Percentiles rank a stretch among this genome's conserved stretches.
phyloP scores from a whole-genome alignment of 805 yeast genomes.

The Ogataea nitratoaversa region DNA sequence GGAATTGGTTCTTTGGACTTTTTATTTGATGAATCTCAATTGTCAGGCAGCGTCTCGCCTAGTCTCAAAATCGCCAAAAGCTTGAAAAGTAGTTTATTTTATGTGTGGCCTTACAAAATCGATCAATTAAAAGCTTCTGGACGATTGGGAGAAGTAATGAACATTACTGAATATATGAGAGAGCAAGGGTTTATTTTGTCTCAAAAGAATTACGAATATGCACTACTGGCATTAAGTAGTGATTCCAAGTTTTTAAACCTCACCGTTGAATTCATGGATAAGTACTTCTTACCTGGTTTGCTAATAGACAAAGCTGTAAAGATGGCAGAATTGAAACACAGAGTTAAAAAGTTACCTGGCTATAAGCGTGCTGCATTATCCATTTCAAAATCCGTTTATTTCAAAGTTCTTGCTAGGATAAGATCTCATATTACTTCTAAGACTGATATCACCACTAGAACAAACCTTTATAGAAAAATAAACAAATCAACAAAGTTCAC shows the following conservation, averaged over 20 bases:
- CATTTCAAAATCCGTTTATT: constrained; percentile 7
- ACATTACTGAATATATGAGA: constrained; percentile 15
- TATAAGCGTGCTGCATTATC: neutral
- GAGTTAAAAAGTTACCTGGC: constrained; percentile 1
- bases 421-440: neutral
- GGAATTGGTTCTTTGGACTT: neutral
- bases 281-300: constrained; percentile 23
- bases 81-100: constrained; percentile 24
- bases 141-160: constrained; percentile 13
- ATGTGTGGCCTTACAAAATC: constrained; percentile 29
- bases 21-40: constrained; percentile 12
- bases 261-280: constrained; percentile 26
- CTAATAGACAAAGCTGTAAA: constrained; percentile 3
- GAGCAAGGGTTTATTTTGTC: constrained; percentile 26
- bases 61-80: constrained; percentile 18
- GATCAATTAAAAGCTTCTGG: constrained; percentile 25
- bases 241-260: constrained; percentile 16
- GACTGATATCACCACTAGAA: neutral
- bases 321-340: constrained; percentile 6
- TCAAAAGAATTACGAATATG: constrained; percentile 23
- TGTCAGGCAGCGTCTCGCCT: constrained; percentile 5
- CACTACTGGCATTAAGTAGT: constrained; percentile 23
- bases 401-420: constrained; percentile 7
- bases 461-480: neutral
- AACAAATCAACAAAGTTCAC: neutral